Percentiles rank a stretch among this genome's conserved stretches.
These are phyloP conservation scores for Ambrosia artemisiifolia DNA, from an alignment of 129 eudicot species.

Conservation along the genomic window DNA sequence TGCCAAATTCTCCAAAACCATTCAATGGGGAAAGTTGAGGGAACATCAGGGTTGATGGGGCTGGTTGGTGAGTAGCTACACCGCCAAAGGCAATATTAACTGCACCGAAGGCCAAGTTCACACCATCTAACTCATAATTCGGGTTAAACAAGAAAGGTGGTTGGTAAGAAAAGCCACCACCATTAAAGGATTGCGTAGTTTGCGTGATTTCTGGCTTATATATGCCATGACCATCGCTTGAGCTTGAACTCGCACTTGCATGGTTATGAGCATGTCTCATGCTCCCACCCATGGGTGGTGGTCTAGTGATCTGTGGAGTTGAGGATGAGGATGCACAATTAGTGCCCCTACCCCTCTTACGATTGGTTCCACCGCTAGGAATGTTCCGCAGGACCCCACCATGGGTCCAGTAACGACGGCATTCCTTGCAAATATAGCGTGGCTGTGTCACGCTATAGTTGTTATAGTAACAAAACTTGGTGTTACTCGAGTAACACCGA, in stretches of 20 bases:
- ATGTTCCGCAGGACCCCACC: slow-evolving; percentile 29
- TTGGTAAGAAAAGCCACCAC: slow-evolving; percentile 14
- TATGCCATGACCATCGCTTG: slow-evolving; percentile 16
- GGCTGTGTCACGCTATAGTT: slow-evolving; percentile 28
- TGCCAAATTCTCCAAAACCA: slow-evolving; percentile 7
- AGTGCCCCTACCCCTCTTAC: slow-evolving; percentile 20
- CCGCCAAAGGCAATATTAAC: slow-evolving; percentile 5
- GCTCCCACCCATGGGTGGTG: slow-evolving; percentile 1
- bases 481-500: slow-evolving; percentile 23
- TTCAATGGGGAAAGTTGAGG: slow-evolving; percentile 1
- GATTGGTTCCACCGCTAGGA: slow-evolving; percentile 13
- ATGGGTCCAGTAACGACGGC: slow-evolving; percentile 35
- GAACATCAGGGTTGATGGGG: not conserved
- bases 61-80: slow-evolving; percentile 12
- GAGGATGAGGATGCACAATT: slow-evolving; percentile 9
- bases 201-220: slow-evolving; percentile 8
- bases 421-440: slow-evolving; percentile 26
- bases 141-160: slow-evolving; percentile 4
- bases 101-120: slow-evolving; percentile 15
- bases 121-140: slow-evolving; percentile 5
- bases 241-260: not conserved
- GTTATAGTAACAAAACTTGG: slow-evolving; percentile 35
- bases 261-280: not conserved
- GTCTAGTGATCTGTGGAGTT: not conserved
- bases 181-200: slow-evolving; percentile 4